These are phyloP conservation scores for Aspergillus avenaceus DNA, from an alignment of 495 filamentous ascomycete genomes.

Conservation along the genomic window DNA sequence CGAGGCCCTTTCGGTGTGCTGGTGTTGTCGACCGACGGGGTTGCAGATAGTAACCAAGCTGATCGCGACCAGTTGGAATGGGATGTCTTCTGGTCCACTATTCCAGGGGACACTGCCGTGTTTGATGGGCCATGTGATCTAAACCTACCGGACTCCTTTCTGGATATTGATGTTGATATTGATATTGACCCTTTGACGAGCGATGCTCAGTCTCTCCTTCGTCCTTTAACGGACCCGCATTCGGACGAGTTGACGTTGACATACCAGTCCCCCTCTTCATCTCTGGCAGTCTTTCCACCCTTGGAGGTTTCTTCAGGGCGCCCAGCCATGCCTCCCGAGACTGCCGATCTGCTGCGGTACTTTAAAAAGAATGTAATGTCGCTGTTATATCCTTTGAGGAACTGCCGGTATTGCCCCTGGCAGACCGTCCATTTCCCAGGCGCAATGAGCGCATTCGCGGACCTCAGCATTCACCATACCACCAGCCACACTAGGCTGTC, in stretches of 20 bases:
- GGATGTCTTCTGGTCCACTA: not conserved
- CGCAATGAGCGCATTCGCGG: constrained; percentile 6
- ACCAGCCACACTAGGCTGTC: constrained; percentile 3
- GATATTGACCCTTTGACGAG: too few relatives aligned
- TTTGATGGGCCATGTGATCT: too few relatives aligned
- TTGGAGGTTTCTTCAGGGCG: not conserved
- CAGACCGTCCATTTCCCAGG: constrained; percentile 8
- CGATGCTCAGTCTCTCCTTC: too few relatives aligned
- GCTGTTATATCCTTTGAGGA: not conserved
- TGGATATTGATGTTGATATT: too few relatives aligned
- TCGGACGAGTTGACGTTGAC: too few relatives aligned
- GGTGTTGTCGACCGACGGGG: not conserved
- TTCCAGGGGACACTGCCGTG: not conserved
- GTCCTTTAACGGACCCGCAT: too few relatives aligned
- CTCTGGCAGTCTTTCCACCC: too few relatives aligned
- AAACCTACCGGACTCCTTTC: too few relatives aligned
- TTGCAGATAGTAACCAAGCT: not conserved
- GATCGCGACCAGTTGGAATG: not conserved
- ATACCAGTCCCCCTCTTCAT: not conserved
- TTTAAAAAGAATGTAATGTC: not conserved
- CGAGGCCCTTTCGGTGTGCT: constrained; percentile 11
- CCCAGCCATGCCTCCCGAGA: not conserved
- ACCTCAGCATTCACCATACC: not conserved
- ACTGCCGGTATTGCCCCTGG: constrained; percentile 6
- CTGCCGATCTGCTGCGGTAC: constrained; percentile 3